phyloP scores from a whole-genome alignment of 2,329 filamentous ascomycete genomes.

The Seiridium unicorne region DNA sequence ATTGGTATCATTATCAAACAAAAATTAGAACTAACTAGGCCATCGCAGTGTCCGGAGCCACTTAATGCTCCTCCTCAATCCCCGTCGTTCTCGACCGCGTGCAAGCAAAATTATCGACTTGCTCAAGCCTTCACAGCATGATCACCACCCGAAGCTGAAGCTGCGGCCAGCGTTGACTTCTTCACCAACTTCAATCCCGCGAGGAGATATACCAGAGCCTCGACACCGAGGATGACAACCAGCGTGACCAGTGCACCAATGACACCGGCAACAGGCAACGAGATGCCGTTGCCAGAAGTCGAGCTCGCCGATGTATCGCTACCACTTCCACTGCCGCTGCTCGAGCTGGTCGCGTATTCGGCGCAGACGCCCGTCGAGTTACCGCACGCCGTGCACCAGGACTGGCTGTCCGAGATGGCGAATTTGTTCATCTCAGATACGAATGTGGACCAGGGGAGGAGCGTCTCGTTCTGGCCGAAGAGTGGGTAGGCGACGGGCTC shows the following conservation, averaged over 20 bases:
- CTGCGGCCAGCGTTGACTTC: slow-evolving; percentile 37
- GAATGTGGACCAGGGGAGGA: slow-evolving; percentile 70
- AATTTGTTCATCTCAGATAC: slow-evolving; percentile 61
- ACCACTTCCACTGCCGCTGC: slow-evolving; percentile 17
- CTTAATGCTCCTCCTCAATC: too few relatives aligned
- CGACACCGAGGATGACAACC: slow-evolving; percentile 44
- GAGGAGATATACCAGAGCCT: slow-evolving; percentile 40
- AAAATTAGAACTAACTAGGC: too few relatives aligned
- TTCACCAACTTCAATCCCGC: slow-evolving; percentile 46
- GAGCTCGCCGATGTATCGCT: slow-evolving; percentile 16
- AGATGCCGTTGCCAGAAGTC: slow-evolving; percentile 47
- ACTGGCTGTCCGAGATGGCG: slow-evolving; percentile 58
- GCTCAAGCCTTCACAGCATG: slow-evolving; percentile 1
- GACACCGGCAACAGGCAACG: slow-evolving; percentile 73
- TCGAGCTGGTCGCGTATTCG: slow-evolving; percentile 20
- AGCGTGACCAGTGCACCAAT: slow-evolving; percentile 71
- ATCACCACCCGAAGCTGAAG: slow-evolving; percentile 7
- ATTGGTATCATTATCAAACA: too few relatives aligned
- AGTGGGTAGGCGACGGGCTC: slow-evolving; percentile 54
- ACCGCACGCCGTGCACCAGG: slow-evolving; percentile 77
- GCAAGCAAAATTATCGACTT: too few relatives aligned
- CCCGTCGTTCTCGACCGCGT: too few relatives aligned
- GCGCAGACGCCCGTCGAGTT: slow-evolving; percentile 69
- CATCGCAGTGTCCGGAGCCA: too few relatives aligned
- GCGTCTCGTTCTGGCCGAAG: slow-evolving; percentile 54